Percentiles rank a stretch among this genome's conserved stretches.
Conservation (phyloP, 1,139 yeast species). For the Yamadazyma kanchanaburiensis region DNA sequence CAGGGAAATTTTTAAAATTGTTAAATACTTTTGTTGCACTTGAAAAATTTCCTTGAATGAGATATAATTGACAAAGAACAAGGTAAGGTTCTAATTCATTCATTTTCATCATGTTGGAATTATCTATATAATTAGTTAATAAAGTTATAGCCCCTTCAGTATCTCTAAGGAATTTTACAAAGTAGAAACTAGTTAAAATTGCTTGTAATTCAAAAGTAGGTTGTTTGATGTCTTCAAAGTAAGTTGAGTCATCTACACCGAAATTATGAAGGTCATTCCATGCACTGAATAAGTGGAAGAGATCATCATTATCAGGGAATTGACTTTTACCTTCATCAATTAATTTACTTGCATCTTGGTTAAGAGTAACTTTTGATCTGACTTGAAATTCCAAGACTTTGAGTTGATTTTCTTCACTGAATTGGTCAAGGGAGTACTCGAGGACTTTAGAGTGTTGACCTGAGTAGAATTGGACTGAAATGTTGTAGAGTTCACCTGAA, state of each 20-base stretch:
- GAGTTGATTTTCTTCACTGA: constrained; percentile 33
- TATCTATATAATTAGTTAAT: constrained; percentile 24
- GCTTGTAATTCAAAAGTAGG: constrained; percentile 40
- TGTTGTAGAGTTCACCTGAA: constrained; percentile 41
- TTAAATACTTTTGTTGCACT: constrained; percentile 35
- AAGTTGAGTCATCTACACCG: constrained; percentile 37
- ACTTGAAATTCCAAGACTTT: constrained; percentile 42
- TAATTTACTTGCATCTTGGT: constrained; percentile 38
- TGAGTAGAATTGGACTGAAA: constrained; percentile 47
- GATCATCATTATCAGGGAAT: constrained; percentile 35
- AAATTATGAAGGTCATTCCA: constrained; percentile 43
- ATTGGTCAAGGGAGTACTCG: constrained; percentile 29
- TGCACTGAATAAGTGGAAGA: constrained; percentile 40
- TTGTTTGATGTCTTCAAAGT: constrained; percentile 35
- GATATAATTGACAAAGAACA: constrained; percentile 40
- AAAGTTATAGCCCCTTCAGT: constrained; percentile 37
- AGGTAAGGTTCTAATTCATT: constrained; percentile 45
- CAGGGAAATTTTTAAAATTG: constrained; percentile 38
- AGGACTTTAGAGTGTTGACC: constrained; percentile 41
- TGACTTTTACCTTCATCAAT: constrained; percentile 35
- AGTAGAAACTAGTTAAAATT: constrained; percentile 40
- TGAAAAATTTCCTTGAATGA: constrained; percentile 35
- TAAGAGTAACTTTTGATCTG: constrained; percentile 39
- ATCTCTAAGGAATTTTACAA: constrained; percentile 37
- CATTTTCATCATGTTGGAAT: constrained; percentile 13